phyloP scores from a whole-genome alignment of 495 filamentous ascomycete species.

The Tuber indicum region DNA sequence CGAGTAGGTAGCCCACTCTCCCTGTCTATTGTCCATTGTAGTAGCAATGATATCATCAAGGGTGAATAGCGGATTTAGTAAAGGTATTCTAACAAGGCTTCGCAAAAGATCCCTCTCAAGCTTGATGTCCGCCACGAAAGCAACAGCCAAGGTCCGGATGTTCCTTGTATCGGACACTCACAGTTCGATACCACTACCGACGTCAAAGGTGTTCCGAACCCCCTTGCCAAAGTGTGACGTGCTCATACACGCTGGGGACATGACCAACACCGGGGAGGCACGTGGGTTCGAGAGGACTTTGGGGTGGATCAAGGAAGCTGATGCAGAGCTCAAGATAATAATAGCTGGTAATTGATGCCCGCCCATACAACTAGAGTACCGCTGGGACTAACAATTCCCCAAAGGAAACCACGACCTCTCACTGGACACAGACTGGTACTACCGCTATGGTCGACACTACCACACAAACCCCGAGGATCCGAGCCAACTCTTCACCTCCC shows the following conservation, averaged over 20 bases:
- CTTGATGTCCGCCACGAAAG: not conserved
- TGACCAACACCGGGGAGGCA: conserved; percentile 9
- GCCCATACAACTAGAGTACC: not conserved
- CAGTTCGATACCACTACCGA: not conserved
- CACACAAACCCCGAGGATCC: conserved; percentile 1
- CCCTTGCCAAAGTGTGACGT: conserved; percentile 23
- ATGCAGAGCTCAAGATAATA: conserved; percentile 24
- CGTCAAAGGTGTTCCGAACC: conserved; percentile 14
- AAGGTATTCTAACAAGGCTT: not conserved
- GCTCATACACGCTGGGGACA: conserved; percentile 21
- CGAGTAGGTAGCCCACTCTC: not conserved
- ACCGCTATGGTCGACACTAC: not conserved
- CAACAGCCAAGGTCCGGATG: conserved; percentile 13
- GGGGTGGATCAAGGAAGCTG: conserved; percentile 11
- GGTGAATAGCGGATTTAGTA: not conserved
- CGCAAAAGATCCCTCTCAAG: not conserved
- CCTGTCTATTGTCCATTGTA: not conserved
- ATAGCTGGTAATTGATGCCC: conserved; percentile 15
- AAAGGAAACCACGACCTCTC: conserved; percentile 24
- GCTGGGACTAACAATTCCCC: not conserved
- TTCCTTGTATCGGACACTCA: conserved; percentile 27
- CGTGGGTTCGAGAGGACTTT: conserved; percentile 10
- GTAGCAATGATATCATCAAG: not conserved
- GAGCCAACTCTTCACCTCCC: conserved; percentile 13
- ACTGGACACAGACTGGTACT: conserved; percentile 15